These are phyloP conservation scores for Umbilicaria muhlenbergii DNA, from an alignment of 495 filamentous ascomycete species.

Conservation along the genomic window DNA sequence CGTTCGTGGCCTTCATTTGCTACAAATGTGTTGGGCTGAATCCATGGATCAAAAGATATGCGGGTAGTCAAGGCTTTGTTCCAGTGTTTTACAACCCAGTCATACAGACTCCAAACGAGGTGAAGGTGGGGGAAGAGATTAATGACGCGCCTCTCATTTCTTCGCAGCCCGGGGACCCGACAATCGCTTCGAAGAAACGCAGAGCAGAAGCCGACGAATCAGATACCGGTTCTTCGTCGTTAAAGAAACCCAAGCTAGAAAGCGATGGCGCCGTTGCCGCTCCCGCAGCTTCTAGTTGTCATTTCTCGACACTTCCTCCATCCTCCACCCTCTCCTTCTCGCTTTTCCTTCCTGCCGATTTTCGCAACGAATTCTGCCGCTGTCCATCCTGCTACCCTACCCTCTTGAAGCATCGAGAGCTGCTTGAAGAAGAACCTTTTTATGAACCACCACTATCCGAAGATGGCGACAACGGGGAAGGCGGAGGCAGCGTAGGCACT, in stretches of 20 bases:
- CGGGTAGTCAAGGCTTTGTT: constrained; percentile 69
- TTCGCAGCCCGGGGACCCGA: constrained; percentile 1
- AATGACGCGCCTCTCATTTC: too few relatives aligned
- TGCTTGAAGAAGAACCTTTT: constrained; percentile 83
- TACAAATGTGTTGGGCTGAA: constrained; percentile 81
- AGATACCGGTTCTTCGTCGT: constrained; percentile 21
- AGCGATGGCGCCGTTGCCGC: constrained; percentile 12
- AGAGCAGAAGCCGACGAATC: constrained; percentile 50
- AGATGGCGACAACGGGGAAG: constrained; percentile 29
- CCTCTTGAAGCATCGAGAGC: constrained; percentile 51
- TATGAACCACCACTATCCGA: constrained; percentile 81
- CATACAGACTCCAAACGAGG: constrained; percentile 6
- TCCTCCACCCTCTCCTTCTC: constrained; percentile 45
- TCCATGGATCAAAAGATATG: constrained; percentile 87
- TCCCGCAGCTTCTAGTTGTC: constrained; percentile 25
- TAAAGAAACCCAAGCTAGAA: constrained; percentile 45
- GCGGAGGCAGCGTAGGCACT: constrained; percentile 39
- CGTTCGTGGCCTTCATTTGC: constrained; percentile 81
- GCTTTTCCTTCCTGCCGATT: constrained; percentile 60
- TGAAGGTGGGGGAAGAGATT: neutral
- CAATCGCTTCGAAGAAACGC: constrained; percentile 47
- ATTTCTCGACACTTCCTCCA: constrained; percentile 29
- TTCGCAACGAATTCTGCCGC: constrained; percentile 63
- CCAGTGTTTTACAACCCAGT: constrained; percentile 32
- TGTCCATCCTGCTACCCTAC: constrained; percentile 65